phyloP scores from a whole-genome alignment of 148 eudicot species.

The Chenopodium quinoa region DNA sequence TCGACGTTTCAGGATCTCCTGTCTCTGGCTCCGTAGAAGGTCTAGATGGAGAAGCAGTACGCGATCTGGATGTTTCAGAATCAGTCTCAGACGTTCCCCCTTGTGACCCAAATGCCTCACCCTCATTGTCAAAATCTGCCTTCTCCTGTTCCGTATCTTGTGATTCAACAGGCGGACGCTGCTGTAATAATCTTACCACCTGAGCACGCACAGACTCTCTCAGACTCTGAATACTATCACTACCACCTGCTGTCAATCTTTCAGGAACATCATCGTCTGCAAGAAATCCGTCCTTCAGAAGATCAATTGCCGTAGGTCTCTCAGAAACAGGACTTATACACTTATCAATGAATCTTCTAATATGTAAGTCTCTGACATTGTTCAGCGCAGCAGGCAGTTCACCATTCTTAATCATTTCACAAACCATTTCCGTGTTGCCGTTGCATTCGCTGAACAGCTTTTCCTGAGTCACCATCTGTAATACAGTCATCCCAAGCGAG shows the following conservation, averaged over 20 bases:
- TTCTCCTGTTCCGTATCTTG: too few relatives aligned
- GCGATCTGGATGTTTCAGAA: too few relatives aligned
- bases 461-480: slow-evolving; percentile 28
- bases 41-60: too few relatives aligned
- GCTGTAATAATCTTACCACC: background rate
- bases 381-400: slow-evolving; percentile 49
- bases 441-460: slow-evolving; percentile 32
- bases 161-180: too few relatives aligned
- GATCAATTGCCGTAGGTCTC: slow-evolving; percentile 52
- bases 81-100: too few relatives aligned
- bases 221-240: background rate
- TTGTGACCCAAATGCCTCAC: too few relatives aligned
- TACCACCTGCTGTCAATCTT: background rate
- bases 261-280: background rate
- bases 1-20: too few relatives aligned
- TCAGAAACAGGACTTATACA: slow-evolving; percentile 54
- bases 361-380: slow-evolving; percentile 54
- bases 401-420: slow-evolving; percentile 29
- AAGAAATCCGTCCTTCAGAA: slow-evolving; percentile 56
- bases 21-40: too few relatives aligned
- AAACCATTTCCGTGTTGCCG: background rate
- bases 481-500: background rate
- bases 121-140: too few relatives aligned
- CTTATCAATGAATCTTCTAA: slow-evolving; percentile 55
- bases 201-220: background rate